Conservation (phyloP, 495 filamentous ascomycete genomes). For the Aspergillus sparsus region DNA sequence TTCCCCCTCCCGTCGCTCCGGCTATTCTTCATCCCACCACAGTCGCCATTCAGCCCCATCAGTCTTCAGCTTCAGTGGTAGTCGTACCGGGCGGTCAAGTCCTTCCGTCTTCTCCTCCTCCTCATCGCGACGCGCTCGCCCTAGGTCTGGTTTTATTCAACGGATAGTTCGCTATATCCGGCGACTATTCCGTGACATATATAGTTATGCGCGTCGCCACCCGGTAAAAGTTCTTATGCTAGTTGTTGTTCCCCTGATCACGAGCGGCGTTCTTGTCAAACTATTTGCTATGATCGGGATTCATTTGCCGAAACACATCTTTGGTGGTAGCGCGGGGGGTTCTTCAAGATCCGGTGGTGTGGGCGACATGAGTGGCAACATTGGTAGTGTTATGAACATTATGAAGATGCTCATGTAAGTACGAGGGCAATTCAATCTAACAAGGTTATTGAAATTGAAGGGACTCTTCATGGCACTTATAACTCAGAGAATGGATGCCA, state of each 20-base stretch:
- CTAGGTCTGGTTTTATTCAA: slow-evolving; percentile 73
- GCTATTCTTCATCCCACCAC: slow-evolving; percentile 43
- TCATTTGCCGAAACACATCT: slow-evolving; percentile 61
- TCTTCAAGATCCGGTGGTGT: slow-evolving; percentile 30
- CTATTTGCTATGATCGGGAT: slow-evolving; percentile 75
- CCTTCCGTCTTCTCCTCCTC: slow-evolving; percentile 63
- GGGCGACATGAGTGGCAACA: slow-evolving; percentile 44
- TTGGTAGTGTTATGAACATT: slow-evolving; percentile 55
- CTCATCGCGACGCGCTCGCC: slow-evolving; percentile 58
- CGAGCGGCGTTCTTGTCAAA: slow-evolving; percentile 72
- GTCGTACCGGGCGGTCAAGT: slow-evolving; percentile 36
- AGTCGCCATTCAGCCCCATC: slow-evolving; percentile 49
- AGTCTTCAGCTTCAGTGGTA: slow-evolving; percentile 52
- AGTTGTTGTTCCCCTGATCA: slow-evolving; percentile 80
- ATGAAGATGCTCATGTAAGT: slow-evolving; percentile 65
- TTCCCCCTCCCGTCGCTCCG: slow-evolving; percentile 41
- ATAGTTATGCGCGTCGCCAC: slow-evolving; percentile 72
- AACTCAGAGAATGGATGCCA: not conserved
- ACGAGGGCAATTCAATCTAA: not conserved
- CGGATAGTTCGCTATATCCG: slow-evolving; percentile 69
- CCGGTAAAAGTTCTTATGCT: slow-evolving; percentile 83
- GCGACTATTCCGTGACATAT: slow-evolving; percentile 71
- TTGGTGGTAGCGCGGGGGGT: slow-evolving; percentile 35
- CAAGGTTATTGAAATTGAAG: not conserved
- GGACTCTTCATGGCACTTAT: not conserved